Percentiles rank a stretch among this genome's conserved stretches.
Evolutionary conservation across 148 eudicot genomes (phyloP).

Genomic region (Chenopodium album): DNA sequence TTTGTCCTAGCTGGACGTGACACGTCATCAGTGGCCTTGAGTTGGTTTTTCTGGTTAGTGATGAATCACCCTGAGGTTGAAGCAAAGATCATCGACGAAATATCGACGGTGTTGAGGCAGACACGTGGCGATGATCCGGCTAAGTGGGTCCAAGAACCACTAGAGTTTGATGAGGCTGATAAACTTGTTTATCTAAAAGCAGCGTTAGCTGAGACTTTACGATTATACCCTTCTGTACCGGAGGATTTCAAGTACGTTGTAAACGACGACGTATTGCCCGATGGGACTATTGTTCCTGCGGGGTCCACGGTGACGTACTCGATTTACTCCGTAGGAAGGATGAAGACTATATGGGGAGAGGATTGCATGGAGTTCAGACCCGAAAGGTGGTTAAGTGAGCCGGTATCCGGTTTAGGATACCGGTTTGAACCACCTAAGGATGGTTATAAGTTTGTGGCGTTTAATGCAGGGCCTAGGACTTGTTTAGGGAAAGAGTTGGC

Average conservation of each 20-base stretch:
- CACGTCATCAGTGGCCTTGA: slow-evolving; percentile 80
- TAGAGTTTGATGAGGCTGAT: slow-evolving; percentile 79
- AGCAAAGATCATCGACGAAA: slow-evolving; percentile 49
- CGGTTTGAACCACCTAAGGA: slow-evolving; percentile 70
- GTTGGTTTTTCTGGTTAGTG: slow-evolving; percentile 92
- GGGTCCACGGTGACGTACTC: slow-evolving; percentile 90
- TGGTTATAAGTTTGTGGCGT: slow-evolving; percentile 77
- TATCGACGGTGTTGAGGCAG: slow-evolving; percentile 42
- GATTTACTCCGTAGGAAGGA: slow-evolving; percentile 79
- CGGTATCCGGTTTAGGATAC: slow-evolving; percentile 22
- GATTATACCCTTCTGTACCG: slow-evolving; percentile 86
- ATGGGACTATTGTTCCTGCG: slow-evolving; percentile 65
- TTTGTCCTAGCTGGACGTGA: slow-evolving; percentile 90
- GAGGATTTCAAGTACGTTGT: slow-evolving; percentile 76
- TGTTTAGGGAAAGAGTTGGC: slow-evolving; percentile 90
- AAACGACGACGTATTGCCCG: slow-evolving; percentile 74
- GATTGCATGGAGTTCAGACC: slow-evolving; percentile 87
- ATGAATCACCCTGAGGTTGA: slow-evolving; percentile 71
- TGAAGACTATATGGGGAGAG: slow-evolving; percentile 82
- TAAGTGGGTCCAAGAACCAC: slow-evolving; percentile 59
- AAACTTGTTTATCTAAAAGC: slow-evolving; percentile 72
- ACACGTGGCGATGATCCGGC: slow-evolving; percentile 55
- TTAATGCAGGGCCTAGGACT: slow-evolving; percentile 92
- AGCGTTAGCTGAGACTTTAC: slow-evolving; percentile 73
- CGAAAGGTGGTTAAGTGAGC: slow-evolving; percentile 64